Percentiles rank a stretch among this genome's conserved stretches.
Conservation (phyloP, 2,329 filamentous ascomycete genomes). For the Geosmithia flava region DNA sequence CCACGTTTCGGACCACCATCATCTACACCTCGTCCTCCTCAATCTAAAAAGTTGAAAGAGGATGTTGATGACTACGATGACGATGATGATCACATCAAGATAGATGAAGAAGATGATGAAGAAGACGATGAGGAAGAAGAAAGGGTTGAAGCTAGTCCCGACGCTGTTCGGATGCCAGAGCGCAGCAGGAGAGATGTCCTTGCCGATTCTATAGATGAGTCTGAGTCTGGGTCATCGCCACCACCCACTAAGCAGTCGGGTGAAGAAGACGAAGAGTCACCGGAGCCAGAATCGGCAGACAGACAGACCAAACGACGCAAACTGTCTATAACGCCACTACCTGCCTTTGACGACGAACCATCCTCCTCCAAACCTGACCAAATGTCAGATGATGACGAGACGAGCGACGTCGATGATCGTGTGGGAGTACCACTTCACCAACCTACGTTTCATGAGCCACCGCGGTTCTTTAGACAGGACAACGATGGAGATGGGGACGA, state of each 20-base stretch:
- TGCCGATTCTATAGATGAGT: background rate
- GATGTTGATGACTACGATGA: background rate
- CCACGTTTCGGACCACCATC: conserved; percentile 21
- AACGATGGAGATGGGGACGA: conserved; percentile 7
- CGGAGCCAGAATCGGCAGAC: conserved; percentile 3
- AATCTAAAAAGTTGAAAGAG: conserved; percentile 2
- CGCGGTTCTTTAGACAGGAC: conserved; percentile 20
- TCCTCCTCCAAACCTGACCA: background rate
- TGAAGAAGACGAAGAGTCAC: background rate
- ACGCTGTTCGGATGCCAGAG: background rate
- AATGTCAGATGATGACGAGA: background rate
- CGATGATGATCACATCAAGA: background rate
- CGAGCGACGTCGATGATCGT: conserved; percentile 3
- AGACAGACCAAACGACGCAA: conserved; percentile 14
- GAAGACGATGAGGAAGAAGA: conserved; percentile 15
- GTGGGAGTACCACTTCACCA: conserved; percentile 13
- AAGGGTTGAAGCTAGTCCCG: conserved; percentile 1
- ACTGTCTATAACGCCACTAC: conserved; percentile 13
- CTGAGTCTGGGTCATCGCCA: background rate
- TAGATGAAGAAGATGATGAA: conserved; percentile 9
- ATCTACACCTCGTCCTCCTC: conserved; percentile 12
- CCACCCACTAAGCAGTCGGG: background rate
- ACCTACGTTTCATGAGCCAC: conserved; percentile 23
- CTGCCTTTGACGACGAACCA: conserved; percentile 3
- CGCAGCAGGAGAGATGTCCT: conserved; percentile 1